Conservation (phyloP, 2,329 filamentous ascomycete genomes). For the Coniochaeta prunicola region DNA sequence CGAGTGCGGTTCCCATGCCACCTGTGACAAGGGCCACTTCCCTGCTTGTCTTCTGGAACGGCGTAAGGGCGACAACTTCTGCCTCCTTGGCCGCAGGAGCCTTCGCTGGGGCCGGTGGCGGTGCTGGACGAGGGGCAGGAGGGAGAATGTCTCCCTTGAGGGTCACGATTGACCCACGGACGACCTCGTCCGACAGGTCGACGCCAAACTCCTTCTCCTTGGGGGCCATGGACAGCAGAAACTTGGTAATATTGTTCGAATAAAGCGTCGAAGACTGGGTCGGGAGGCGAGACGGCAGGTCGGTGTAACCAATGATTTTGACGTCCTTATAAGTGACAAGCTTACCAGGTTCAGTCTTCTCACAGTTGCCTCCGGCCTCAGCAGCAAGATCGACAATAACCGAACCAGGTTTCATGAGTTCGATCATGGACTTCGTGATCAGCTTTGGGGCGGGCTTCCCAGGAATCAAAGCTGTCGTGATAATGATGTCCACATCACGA, state of each 20-base stretch:
- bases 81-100: constrained; percentile 48
- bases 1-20: constrained; percentile 68
- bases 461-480: constrained; percentile 87
- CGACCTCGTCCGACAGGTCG: constrained; percentile 77
- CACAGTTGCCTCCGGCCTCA: constrained; percentile 83
- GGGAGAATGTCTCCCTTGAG: constrained; percentile 70
- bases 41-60: constrained; percentile 72
- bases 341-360: constrained; percentile 69
- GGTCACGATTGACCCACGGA: constrained; percentile 77
- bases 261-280: constrained; percentile 87
- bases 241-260: constrained; percentile 90
- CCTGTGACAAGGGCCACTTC: constrained; percentile 69
- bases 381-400: constrained; percentile 84
- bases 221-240: constrained; percentile 73
- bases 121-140: constrained; percentile 61
- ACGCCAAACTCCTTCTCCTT: constrained; percentile 73
- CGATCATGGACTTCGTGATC: constrained; percentile 72
- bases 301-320: constrained; percentile 82
- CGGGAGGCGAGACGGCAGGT: constrained; percentile 77
- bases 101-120: constrained; percentile 45
- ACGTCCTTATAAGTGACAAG: constrained; percentile 67
- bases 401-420: constrained; percentile 83
- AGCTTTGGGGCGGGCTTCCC: constrained; percentile 76
- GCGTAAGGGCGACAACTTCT: constrained; percentile 62
- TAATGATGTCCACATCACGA: constrained; percentile 82